Base-by-base conservation (phyloP, 805 yeast genomes). In the Teunomyces cretensis region DNA sequence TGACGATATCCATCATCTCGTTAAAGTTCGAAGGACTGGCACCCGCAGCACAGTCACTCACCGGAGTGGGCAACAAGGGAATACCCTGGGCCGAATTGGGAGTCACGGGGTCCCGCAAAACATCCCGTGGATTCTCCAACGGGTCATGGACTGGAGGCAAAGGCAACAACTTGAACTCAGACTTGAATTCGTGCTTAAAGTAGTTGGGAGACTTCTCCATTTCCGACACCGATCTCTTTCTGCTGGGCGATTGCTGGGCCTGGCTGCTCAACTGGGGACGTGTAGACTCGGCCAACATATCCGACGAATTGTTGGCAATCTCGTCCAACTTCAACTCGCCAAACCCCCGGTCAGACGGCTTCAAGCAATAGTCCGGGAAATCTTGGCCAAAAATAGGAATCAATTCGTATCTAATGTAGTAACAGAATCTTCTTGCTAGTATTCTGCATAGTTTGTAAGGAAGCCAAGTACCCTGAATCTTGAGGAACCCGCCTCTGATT, bases 401-500 rank as follows among this genome's bases (percentile, higher is more conserved):
- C 52, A 90, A 67, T 15, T 86, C 80, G 60, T 72, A 86, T 46
- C 97, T 72, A 37, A 90, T 85, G 45, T 83, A 80, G 63, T 78
- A 89, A 67, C 96, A 87, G 55, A 89, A 86, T 42, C 85, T 77
- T 28, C 79, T 63, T 3, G 96, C 92, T 43, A 90, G 68, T 27
- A 78, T 67, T 48, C 74, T 75, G 17, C 95, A 89, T 41, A 86
- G 71, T 8, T 76, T 78, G 57, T 67, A 84, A 1, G 96, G 92
- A 32, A 89, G 67, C 97, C 97, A 91, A 7, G 96, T 88, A 3
- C 97, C 97, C 67, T 90, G 97, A 52, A 91, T 88, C 70, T 89
- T 89, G 52, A 90, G 75, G 56, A 81, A 88, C 2, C 97, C 97
- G 39, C 97, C 97, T 44, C 97, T 72, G 12, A 90, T 88, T 41